Evolutionary conservation across 768 basidiomycete species (phyloP).

Genomic region (Coprinellus micaceus): DNA sequence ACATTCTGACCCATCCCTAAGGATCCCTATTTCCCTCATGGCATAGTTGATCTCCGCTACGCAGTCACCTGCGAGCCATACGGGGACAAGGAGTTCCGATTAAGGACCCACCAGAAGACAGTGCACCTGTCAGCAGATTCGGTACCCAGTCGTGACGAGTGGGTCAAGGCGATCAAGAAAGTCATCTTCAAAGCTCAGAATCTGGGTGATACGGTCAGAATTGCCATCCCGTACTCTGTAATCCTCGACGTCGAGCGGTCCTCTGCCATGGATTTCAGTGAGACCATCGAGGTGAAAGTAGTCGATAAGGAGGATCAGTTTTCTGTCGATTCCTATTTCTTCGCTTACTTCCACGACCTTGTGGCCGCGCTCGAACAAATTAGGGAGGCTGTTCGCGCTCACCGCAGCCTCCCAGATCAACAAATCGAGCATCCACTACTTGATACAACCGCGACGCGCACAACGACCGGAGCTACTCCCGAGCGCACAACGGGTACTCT

Average conservation of each 20-base stretch:
- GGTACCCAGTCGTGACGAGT: constrained; percentile 81
- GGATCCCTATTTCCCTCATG: constrained; percentile 98
- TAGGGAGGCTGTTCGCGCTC: constrained; percentile 64
- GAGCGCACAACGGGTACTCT: constrained; percentile 39
- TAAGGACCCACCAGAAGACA: constrained; percentile 79
- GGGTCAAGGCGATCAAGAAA: constrained; percentile 93
- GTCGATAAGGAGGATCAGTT: constrained; percentile 78
- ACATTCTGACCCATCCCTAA: constrained; percentile 24
- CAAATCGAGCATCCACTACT: constrained; percentile 39
- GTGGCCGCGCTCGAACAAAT: constrained; percentile 77
- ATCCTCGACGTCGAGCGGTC: constrained; percentile 88
- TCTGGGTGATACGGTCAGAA: constrained; percentile 95
- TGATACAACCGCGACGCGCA: constrained; percentile 55
- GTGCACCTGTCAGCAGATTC: constrained; percentile 75
- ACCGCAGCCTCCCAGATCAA: constrained; percentile 39
- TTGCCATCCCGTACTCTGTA: constrained; percentile 90
- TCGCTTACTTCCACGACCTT: constrained; percentile 89
- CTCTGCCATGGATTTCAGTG: constrained; percentile 90
- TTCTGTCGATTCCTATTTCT: constrained; percentile 85
- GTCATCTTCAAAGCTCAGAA: constrained; percentile 96
- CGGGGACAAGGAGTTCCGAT: constrained; percentile 74
- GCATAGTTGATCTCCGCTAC: constrained; percentile 93
- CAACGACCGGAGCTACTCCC: constrained; percentile 31
- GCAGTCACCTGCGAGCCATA: constrained; percentile 82
- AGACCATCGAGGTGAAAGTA: constrained; percentile 93